Evolutionary conservation across 805 yeast genomes (phyloP).

Genomic region (Isabelozyma pseudorhagii): DNA sequence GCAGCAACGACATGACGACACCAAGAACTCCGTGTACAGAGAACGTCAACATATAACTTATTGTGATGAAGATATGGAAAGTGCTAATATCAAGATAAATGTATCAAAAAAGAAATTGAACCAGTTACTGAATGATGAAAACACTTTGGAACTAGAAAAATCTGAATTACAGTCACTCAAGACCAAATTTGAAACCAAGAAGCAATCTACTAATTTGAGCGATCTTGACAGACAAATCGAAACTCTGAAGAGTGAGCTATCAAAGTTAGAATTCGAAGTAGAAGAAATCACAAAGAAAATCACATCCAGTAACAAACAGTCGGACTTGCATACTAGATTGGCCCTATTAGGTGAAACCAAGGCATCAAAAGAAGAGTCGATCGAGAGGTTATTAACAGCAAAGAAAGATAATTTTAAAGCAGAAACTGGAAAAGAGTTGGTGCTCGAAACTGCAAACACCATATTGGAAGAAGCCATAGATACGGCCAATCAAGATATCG

Average conservation of each 20-base stretch:
- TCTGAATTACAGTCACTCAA: slow-evolving; percentile 38
- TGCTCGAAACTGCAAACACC: slow-evolving; percentile 9
- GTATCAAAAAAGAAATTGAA: slow-evolving; percentile 37
- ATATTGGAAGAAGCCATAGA: slow-evolving; percentile 4
- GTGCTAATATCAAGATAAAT: slow-evolving; percentile 30
- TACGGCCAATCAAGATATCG: neutral
- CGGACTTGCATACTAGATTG: slow-evolving; percentile 57
- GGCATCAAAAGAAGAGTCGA: slow-evolving; percentile 22
- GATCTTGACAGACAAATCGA: slow-evolving; percentile 32
- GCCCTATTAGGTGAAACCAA: slow-evolving; percentile 42
- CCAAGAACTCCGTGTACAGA: slow-evolving; percentile 25
- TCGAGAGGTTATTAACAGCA: slow-evolving; percentile 21
- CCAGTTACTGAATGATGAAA: slow-evolving; percentile 39
- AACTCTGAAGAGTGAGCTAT: slow-evolving; percentile 32
- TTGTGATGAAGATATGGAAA: slow-evolving; percentile 36
- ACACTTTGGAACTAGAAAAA: slow-evolving; percentile 45
- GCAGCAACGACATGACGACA: slow-evolving; percentile 11
- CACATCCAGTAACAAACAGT: slow-evolving; percentile 49
- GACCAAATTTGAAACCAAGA: slow-evolving; percentile 23
- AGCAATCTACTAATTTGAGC: slow-evolving; percentile 19
- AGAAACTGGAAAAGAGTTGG: slow-evolving; percentile 10
- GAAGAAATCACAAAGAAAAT: slow-evolving; percentile 55
- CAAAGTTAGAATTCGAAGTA: slow-evolving; percentile 29
- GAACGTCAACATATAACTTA: slow-evolving; percentile 44
- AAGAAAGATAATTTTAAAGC: slow-evolving; percentile 17